A percentile compares a stretch with the other conserved stretches of the same genome.
Evolutionary conservation across 495 filamentous ascomycete species (phyloP).

Genomic region (Penicillium malachiteum): DNA sequence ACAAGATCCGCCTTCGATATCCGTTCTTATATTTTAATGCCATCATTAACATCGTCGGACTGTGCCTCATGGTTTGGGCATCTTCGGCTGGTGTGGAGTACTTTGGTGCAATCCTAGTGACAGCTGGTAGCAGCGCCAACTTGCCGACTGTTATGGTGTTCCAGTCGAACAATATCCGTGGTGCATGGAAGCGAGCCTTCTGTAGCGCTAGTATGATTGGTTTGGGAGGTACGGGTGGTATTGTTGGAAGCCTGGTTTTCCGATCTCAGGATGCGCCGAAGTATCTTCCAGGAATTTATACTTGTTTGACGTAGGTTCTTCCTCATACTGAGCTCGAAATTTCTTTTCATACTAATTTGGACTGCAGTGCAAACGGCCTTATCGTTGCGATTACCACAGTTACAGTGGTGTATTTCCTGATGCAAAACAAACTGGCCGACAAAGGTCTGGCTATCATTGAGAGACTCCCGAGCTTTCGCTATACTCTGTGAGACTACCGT

Average conservation of each 20-base stretch:
- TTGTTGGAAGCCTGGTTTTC: slow-evolving; percentile 51
- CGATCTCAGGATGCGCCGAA: slow-evolving; percentile 44
- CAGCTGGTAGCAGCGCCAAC: slow-evolving; percentile 52
- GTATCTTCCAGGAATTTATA: slow-evolving; percentile 6
- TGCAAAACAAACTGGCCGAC: neutral
- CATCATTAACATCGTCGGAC: slow-evolving; percentile 36
- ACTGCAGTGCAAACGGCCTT: neutral
- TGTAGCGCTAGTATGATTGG: slow-evolving; percentile 47
- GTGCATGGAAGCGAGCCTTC: slow-evolving; percentile 29
- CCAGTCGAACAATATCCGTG: slow-evolving; percentile 17
- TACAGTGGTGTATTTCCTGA: neutral
- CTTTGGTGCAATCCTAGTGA: slow-evolving; percentile 59
- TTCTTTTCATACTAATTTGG: neutral
- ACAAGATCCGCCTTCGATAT: slow-evolving; percentile 52
- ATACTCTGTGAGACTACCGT: neutral
- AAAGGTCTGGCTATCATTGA: neutral
- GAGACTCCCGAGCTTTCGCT: neutral
- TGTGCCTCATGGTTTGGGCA: slow-evolving; percentile 46
- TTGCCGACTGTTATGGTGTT: slow-evolving; percentile 41
- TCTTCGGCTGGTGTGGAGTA: slow-evolving; percentile 42
- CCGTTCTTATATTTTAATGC: slow-evolving; percentile 54
- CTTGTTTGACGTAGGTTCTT: slow-evolving; percentile 1
- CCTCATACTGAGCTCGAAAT: neutral
- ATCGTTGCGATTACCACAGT: neutral
- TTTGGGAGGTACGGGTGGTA: slow-evolving; percentile 52